These are phyloP conservation scores for Wallacemonas sp. DNA, from an alignment of 208 protist genomes.

Conservation along the genomic window DNA sequence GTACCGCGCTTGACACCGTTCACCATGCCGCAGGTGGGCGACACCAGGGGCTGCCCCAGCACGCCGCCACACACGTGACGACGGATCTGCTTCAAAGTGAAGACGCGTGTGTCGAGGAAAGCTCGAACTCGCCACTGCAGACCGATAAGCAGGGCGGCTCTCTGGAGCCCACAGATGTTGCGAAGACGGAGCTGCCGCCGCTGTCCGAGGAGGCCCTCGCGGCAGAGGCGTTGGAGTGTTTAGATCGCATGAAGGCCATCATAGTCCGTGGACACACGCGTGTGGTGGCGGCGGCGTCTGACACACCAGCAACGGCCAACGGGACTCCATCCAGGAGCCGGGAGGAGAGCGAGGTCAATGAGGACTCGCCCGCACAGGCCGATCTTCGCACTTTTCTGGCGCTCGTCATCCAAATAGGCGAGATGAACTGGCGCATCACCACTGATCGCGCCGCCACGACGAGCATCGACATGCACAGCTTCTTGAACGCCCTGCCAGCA, in stretches of 20 bases:
- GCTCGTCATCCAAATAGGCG: conserved; percentile 34
- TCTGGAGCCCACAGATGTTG: no score
- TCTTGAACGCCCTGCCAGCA: conserved; percentile 29
- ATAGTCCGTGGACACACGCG: no score
- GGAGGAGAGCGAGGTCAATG: no score
- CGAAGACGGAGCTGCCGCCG: background rate
- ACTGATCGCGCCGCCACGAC: conserved; percentile 21
- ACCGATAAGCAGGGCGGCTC: no score
- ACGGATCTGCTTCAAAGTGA: background rate
- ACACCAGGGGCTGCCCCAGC: no score
- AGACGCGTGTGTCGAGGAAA: background rate
- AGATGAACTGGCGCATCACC: conserved; percentile 56
- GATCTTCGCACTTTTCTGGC: conserved; percentile 17
- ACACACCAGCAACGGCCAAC: no score
- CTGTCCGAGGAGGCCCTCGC: background rate
- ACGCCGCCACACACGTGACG: no score
- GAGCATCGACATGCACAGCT: conserved; percentile 26
- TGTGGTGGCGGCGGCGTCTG: no score
- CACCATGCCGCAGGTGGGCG: no score
- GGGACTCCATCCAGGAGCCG: background rate
- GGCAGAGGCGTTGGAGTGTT: no score
- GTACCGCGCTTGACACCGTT: background rate
- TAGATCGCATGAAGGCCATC: no score
- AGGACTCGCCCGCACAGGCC: no score
- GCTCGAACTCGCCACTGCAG: background rate